These are phyloP conservation scores for Pezicula radicicola DNA, from an alignment of 2,329 filamentous ascomycete species.

Conservation along the genomic window DNA sequence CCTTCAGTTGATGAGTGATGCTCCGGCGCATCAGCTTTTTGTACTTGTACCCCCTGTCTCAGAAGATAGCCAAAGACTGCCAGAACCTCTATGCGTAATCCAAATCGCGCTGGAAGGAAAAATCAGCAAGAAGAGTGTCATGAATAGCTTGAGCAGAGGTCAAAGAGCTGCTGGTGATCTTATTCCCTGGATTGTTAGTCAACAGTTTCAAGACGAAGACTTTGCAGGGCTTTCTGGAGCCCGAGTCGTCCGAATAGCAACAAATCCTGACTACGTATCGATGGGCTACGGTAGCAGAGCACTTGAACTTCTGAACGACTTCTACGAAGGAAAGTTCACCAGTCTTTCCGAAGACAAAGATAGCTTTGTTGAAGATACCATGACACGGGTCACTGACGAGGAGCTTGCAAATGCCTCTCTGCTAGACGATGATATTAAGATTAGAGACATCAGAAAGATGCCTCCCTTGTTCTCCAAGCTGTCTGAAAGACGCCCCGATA, in stretches of 20 bases:
- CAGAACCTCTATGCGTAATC: conserved; percentile 91
- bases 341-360: conserved; percentile 72
- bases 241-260: conserved; percentile 89
- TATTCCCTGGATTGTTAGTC: conserved; percentile 95
- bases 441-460: conserved; percentile 88
- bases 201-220: conserved; percentile 97
- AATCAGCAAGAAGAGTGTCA: conserved; percentile 88
- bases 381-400: conserved; percentile 76
- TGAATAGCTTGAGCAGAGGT: conserved; percentile 85
- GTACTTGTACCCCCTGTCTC: conserved; percentile 86
- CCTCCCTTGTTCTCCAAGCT: conserved; percentile 90
- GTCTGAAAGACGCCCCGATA: conserved; percentile 74
- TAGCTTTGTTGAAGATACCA: conserved; percentile 49
- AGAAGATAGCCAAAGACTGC: conserved; percentile 73
- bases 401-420: conserved; percentile 76
- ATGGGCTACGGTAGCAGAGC: conserved; percentile 96
- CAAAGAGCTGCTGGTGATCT: conserved; percentile 87
- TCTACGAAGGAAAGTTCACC: conserved; percentile 91
- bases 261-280: conserved; percentile 85
- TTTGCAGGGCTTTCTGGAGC: conserved; percentile 93
- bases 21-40: conserved; percentile 92
- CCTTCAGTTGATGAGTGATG: conserved; percentile 97
- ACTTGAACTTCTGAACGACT: conserved; percentile 81
- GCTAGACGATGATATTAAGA: conserved; percentile 81
- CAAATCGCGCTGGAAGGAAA: conserved; percentile 93